phyloP scores from a whole-genome alignment of 495 filamentous ascomycete genomes.

The Penicillium herquei region DNA sequence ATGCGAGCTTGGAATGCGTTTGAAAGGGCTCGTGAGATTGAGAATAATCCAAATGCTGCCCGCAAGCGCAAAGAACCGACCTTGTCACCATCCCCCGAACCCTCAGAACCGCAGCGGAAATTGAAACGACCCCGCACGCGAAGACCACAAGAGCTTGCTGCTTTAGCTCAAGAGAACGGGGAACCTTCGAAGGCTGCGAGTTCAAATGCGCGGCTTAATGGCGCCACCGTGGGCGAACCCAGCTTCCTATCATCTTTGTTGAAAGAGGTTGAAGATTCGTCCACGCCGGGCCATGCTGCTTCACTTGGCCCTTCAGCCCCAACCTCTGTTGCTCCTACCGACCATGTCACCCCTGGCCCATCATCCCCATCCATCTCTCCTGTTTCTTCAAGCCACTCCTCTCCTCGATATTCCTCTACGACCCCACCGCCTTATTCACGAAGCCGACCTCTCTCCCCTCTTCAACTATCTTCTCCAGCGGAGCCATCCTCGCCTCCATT shows the following conservation, averaged over 20 bases:
- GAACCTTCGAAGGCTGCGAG: constrained; percentile 44
- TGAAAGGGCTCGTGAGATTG: constrained; percentile 74
- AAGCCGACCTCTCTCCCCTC: constrained; percentile 64
- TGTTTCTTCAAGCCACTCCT: constrained; percentile 61
- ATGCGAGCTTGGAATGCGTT: constrained; percentile 84
- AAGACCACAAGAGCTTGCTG: constrained; percentile 48
- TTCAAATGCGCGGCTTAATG: constrained; percentile 29
- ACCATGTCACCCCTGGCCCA: constrained; percentile 50
- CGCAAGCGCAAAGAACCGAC: constrained; percentile 81
- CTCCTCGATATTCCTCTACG: constrained; percentile 64
- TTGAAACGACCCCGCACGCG: constrained; percentile 81
- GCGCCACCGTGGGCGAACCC: constrained; percentile 43
- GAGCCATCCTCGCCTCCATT: constrained; percentile 62
- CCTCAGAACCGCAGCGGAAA: constrained; percentile 66
- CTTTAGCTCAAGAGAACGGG: constrained; percentile 41
- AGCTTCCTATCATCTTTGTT: constrained; percentile 80
- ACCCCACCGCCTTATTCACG: constrained; percentile 69
- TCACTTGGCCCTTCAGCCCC: constrained; percentile 46
- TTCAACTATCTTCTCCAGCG: constrained; percentile 62
- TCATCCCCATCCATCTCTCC: constrained; percentile 78
- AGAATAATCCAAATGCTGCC: constrained; percentile 47
- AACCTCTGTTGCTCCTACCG: constrained; percentile 42
- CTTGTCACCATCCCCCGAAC: constrained; percentile 64
- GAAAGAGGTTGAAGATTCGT: constrained; percentile 79
- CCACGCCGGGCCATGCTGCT: constrained; percentile 51